Evolutionary conservation across 108 stramenopile genomes (phyloP), one percentile per base, ranked within the genome.

Genomic region (Cylindrotheca closterium): DNA sequence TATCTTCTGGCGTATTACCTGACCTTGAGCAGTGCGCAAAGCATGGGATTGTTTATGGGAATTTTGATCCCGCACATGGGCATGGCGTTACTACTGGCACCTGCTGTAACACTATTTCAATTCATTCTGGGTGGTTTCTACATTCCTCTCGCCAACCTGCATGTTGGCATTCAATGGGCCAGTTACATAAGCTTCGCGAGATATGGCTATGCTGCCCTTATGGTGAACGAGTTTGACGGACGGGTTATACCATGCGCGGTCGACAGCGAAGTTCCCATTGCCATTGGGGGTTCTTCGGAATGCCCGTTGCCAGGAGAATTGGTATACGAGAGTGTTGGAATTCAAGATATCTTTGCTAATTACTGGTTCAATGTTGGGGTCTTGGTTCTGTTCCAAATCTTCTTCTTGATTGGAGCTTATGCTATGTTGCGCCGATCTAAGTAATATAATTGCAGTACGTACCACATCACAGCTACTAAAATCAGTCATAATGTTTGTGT

Each of bases 41-140:
- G 58, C 49, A 81, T 83, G 66, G 87, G 87, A n/a, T 73, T 89
- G 27, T 79, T 87, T 49, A 47, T 89, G 31, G 77, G 82, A 22
- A 50, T 89, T 22, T 58, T 72, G 22, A 84, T 87, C 7, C 87
- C 85, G 18, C 80, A 80, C 47, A 62, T 67, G 25, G 61, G 59
- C 47, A 59, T 86, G 22, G 86, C 86, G 0, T 52, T 92, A 27
- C 64, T 87, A 22, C 49, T 92, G 45, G 84, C 91, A 30, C 87
- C 87, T 0, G 62, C 82, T 0, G 42, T 92, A 12, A 89, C 83
- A 30, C 63, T 89, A 4, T 89, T 86, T 49, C 71, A 85, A 12
- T 79, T 87, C 34, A 85, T 92, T 30, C 46, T 73, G 62, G 91
- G 84, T 8, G 91, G 91, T 0, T 92, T 92, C 58, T 92, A 92